Conservation (phyloP, 2,329 filamentous ascomycete species). For the Alternaria sp. region DNA sequence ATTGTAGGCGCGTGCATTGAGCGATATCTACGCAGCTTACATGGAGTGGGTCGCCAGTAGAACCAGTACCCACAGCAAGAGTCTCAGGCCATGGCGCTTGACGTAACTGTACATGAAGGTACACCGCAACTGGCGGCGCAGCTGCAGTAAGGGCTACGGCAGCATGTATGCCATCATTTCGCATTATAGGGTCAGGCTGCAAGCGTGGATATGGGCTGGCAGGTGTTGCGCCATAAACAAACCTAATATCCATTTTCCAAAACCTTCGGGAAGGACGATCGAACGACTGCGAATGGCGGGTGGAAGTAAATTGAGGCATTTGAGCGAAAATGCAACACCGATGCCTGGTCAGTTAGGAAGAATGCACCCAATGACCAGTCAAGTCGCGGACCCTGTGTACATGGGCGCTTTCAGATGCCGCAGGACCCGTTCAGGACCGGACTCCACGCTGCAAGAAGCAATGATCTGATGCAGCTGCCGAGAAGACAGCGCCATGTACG, state of each 20-base stretch:
- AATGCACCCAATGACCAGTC: conserved; percentile 5
- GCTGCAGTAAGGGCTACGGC: conserved; percentile 1
- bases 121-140: conserved; percentile 7
- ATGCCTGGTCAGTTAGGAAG: not conserved
- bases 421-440: conserved; percentile 10
- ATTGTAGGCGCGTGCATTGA: conserved; percentile 21
- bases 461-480: conserved; percentile 7
- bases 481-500: not conserved
- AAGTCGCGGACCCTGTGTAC: not conserved
- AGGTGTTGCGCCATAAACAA: not conserved
- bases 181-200: conserved; percentile 1
- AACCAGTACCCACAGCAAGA: conserved; percentile 35
- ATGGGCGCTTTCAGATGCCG: conserved; percentile 10
- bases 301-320: not conserved
- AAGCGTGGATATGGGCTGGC: not conserved
- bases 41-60: conserved; percentile 25
- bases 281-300: not conserved
- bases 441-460: conserved; percentile 9
- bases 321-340: conserved; percentile 3
- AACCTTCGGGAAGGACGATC: not conserved
- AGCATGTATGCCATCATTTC: conserved; percentile 3
- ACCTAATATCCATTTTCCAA: not conserved
- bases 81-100: conserved; percentile 29
- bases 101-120: conserved; percentile 39
- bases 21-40: conserved; percentile 25